Evolutionary conservation across 352 stramenopile genomes (phyloP).

Genomic region (Phytophthora ohioensis): DNA sequence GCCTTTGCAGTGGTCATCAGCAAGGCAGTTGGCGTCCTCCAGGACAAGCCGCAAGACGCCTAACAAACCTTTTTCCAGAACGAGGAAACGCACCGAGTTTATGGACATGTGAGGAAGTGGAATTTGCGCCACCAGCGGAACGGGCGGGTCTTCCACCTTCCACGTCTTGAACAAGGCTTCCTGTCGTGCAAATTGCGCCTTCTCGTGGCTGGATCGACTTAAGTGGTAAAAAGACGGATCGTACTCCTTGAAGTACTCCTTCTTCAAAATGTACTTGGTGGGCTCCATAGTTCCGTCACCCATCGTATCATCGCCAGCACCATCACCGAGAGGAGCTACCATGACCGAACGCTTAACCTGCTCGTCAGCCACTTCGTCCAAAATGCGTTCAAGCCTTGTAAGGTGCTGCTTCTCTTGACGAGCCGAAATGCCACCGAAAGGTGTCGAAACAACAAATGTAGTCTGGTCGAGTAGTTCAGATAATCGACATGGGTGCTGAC

Average conservation of each 20-base stretch:
- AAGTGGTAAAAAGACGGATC: constrained; percentile 86
- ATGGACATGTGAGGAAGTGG: constrained; percentile 67
- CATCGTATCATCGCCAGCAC: constrained; percentile 40
- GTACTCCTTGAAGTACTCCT: constrained; percentile 81
- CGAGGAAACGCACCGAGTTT: constrained; percentile 57
- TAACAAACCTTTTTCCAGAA: constrained; percentile 71
- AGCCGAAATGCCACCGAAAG: constrained; percentile 70
- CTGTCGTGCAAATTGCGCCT: constrained; percentile 79
- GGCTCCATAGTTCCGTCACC: constrained; percentile 69
- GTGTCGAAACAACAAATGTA: constrained; percentile 74
- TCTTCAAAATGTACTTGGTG: constrained; percentile 82
- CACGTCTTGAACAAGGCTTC: constrained; percentile 87
- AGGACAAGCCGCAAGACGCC: constrained; percentile 73
- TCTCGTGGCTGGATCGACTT: constrained; percentile 77
- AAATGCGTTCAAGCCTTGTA: constrained; percentile 61
- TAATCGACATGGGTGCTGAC: constrained; percentile 71
- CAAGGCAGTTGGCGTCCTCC: constrained; percentile 54
- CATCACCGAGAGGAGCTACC: constrained; percentile 43
- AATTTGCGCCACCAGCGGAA: constrained; percentile 72
- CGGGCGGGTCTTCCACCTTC: constrained; percentile 73
- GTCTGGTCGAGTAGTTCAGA: constrained; percentile 87
- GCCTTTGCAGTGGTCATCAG: constrained; percentile 33
- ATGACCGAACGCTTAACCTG: constrained; percentile 57
- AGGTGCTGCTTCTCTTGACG: constrained; percentile 76
- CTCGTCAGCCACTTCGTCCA: constrained; percentile 80